These are phyloP conservation scores for Pulveroboletus sp. DNA, from an alignment of 768 basidiomycete genomes.

Conservation along the genomic window DNA sequence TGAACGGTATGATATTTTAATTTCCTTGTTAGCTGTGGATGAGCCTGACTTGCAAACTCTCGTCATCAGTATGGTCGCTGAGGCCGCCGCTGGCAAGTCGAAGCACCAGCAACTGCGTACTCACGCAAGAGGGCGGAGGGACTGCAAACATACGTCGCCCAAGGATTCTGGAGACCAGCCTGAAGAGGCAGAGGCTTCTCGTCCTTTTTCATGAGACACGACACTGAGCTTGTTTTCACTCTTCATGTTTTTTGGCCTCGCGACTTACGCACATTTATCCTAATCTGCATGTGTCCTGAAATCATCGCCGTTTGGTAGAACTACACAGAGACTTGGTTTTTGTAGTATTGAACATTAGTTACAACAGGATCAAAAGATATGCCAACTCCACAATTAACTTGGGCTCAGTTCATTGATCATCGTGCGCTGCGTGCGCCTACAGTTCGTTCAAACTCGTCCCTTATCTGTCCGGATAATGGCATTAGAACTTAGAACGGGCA, in stretches of 20 bases:
- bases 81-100: slow-evolving; percentile 72
- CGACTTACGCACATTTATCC: slow-evolving; percentile 13
- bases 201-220: slow-evolving; percentile 10
- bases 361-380: slow-evolving; percentile 5
- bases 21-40: not conserved
- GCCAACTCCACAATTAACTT: not conserved
- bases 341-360: slow-evolving; percentile 15
- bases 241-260: slow-evolving; percentile 12
- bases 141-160: slow-evolving; percentile 39
- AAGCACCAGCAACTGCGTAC: slow-evolving; percentile 46
- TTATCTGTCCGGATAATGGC: slow-evolving; percentile 18
- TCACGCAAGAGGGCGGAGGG: slow-evolving; percentile 26
- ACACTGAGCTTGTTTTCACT: slow-evolving; percentile 6
- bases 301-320: slow-evolving; percentile 15
- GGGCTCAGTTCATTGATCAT: no score
- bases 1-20: slow-evolving; percentile 69
- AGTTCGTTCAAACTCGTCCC: slow-evolving; percentile 20
- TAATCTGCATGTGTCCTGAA: slow-evolving; percentile 20
- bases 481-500: not conserved
- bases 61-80: slow-evolving; percentile 71
- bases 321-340: slow-evolving; percentile 5
- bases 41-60: slow-evolving; percentile 1
- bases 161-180: slow-evolving; percentile 30
- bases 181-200: slow-evolving; percentile 16
- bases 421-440: slow-evolving; percentile 1